Evolutionary conservation across 148 eudicot genomes (phyloP).

Genomic region (Rhododendron kiyosumense): DNA sequence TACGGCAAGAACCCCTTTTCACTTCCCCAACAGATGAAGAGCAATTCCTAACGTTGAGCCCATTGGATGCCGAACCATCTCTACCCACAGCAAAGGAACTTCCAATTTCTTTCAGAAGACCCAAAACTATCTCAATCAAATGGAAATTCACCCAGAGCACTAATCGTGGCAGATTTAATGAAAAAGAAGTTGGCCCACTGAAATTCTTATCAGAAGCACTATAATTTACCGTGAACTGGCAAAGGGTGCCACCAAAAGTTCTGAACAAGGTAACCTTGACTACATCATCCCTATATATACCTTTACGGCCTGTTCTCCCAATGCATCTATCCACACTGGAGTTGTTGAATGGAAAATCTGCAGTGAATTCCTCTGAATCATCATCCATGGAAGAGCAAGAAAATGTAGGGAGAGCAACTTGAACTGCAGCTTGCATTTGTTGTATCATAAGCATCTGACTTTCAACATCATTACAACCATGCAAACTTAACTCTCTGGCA

Average conservation of each 20-base stretch:
- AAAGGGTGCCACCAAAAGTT: conserved; percentile 49
- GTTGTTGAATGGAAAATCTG: conserved; percentile 21
- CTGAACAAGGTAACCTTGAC: conserved; percentile 58
- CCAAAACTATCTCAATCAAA: conserved; percentile 32
- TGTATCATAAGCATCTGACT: conserved; percentile 36
- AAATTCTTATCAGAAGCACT: conserved; percentile 29
- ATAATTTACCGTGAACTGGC: conserved; percentile 38
- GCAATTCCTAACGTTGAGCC: conserved; percentile 16
- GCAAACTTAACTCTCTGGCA: conserved; percentile 16
- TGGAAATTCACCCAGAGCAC: conserved; percentile 62
- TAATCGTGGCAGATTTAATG: conserved; percentile 68
- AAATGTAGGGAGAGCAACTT: conserved; percentile 47
- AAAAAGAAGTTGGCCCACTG: conserved; percentile 43
- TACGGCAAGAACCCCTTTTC: conserved; percentile 18
- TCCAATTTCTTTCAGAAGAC: conserved; percentile 35
- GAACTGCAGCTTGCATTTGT: conserved; percentile 57
- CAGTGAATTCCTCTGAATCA: conserved; percentile 16
- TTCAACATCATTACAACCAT: conserved; percentile 23
- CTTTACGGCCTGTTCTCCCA: conserved; percentile 18
- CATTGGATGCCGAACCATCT: conserved; percentile 19
- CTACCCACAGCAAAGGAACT: conserved; percentile 27
- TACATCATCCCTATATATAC: conserved; percentile 27
- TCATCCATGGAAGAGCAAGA: conserved; percentile 25
- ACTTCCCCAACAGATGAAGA: conserved; percentile 25
- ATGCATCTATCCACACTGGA: conserved; percentile 15